Percentiles rank a stretch among this genome's conserved stretches.
These are phyloP conservation scores for Aspergillus texensis DNA, from an alignment of 2,329 filamentous ascomycete genomes.

Conservation along the genomic window DNA sequence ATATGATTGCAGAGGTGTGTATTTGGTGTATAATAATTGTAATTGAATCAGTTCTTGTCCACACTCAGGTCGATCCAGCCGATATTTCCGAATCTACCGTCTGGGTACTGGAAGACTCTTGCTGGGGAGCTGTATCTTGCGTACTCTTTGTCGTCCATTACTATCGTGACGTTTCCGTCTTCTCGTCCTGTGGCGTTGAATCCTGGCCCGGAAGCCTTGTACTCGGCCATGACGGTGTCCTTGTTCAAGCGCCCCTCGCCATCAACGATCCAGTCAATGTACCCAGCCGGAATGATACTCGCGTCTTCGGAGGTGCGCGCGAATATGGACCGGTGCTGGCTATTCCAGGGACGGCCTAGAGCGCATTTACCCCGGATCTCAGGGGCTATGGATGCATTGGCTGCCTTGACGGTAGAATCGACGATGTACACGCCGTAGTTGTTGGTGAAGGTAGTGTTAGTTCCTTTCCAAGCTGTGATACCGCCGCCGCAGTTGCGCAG, in stretches of 20 bases:
- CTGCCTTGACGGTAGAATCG: conserved; percentile 56
- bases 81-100: conserved; percentile 49
- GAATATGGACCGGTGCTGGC: conserved; percentile 60
- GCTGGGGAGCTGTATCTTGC: conserved; percentile 41
- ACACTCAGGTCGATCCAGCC: conserved; percentile 51
- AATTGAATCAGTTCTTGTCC: background rate
- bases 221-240: conserved; percentile 61
- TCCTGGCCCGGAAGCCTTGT: conserved; percentile 55
- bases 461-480: conserved; percentile 70
- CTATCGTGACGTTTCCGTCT: conserved; percentile 46
- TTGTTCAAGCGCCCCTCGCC: conserved; percentile 45
- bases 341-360: conserved; percentile 66
- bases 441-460: conserved; percentile 67
- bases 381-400: conserved; percentile 52
- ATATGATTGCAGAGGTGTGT: background rate
- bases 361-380: conserved; percentile 53
- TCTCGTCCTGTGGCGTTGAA: conserved; percentile 54
- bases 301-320: conserved; percentile 58
- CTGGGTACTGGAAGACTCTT: conserved; percentile 53
- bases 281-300: conserved; percentile 57
- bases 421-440: conserved; percentile 69
- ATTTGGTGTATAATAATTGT: background rate
- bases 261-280: conserved; percentile 54
- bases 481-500: conserved; percentile 67
- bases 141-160: conserved; percentile 48